Percentiles rank a stretch among this genome's conserved stretches.
These are phyloP conservation scores for Boehmeria nivea DNA, from an alignment of 306 rosid genomes.

Conservation along the genomic window DNA sequence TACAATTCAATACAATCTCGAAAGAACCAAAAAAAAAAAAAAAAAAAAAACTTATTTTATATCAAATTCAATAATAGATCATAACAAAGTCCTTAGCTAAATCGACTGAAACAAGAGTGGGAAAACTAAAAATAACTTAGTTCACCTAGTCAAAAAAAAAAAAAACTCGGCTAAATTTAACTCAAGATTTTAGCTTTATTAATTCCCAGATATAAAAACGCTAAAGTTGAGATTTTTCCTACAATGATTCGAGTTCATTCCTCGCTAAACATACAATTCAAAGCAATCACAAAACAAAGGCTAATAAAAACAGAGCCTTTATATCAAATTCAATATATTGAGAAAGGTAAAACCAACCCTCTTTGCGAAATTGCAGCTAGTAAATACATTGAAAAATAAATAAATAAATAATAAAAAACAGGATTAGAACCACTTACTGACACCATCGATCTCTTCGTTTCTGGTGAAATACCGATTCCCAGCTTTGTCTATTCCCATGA, in stretches of 20 bases:
- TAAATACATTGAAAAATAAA: conserved; percentile 8
- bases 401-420: conserved; percentile 1
- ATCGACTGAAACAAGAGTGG: neutral
- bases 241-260: too few species aligned
- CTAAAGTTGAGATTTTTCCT: too few species aligned
- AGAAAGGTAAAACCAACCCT: too few species aligned
- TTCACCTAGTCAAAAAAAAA: too few species aligned
- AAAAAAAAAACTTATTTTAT: neutral
- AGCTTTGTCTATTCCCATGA: conserved; percentile 61
- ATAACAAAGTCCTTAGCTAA: neutral
- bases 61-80: conserved; percentile 1
- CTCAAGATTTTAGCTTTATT: too few species aligned
- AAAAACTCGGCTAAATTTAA: too few species aligned
- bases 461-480: conserved; percentile 72
- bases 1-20: neutral
- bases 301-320: too few species aligned
- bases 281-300: too few species aligned
- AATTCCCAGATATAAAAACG: too few species aligned
- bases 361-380: neutral
- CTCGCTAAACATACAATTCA: too few species aligned
- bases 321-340: too few species aligned
- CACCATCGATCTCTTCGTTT: conserved; percentile 64
- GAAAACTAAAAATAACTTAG: too few species aligned
- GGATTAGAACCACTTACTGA: conserved; percentile 53
- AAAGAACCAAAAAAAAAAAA: neutral